phyloP scores from a whole-genome alignment of 257 asterid genomes.

The Verbena officinalis region DNA sequence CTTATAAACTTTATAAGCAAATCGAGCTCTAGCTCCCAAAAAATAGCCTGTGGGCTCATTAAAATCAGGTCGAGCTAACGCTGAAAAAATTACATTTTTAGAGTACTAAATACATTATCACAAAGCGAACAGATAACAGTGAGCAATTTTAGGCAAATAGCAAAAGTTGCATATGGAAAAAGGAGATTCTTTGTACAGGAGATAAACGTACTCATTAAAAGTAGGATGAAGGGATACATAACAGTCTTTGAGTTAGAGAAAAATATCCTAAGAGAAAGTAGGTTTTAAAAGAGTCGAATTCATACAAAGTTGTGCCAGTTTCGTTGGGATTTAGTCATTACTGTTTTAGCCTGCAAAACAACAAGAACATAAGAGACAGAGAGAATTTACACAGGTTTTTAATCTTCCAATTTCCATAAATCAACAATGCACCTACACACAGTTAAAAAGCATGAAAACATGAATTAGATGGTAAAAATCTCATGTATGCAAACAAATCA shows the following conservation, averaged over 20 bases:
- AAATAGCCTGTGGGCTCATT: too few relatives aligned
- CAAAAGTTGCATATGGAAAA: too few relatives aligned
- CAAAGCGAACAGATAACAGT: too few relatives aligned
- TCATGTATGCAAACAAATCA: background rate
- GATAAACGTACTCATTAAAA: constrained; percentile 21
- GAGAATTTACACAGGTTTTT: background rate
- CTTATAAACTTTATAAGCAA: too few relatives aligned
- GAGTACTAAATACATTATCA: too few relatives aligned
- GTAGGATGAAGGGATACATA: constrained; percentile 20
- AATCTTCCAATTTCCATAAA: too few relatives aligned
- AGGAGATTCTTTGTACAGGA: constrained; percentile 29
- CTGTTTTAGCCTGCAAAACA: too few relatives aligned
- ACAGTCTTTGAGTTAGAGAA: constrained; percentile 7
- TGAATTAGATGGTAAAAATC: background rate
- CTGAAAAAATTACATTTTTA: too few relatives aligned
- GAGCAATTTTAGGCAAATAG: too few relatives aligned
- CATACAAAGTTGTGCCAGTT: constrained; percentile 16
- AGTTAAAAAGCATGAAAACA: background rate
- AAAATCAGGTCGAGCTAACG: too few relatives aligned
- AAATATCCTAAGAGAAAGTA: constrained; percentile 15
- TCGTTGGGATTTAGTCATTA: constrained; percentile 13
- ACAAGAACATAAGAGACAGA: background rate
- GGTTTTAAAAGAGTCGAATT: constrained; percentile 18
- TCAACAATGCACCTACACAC: too few relatives aligned
- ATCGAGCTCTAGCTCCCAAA: too few relatives aligned